Base-by-base conservation (phyloP, 495 filamentous ascomycete genomes). In the Xylaria castorea region DNA sequence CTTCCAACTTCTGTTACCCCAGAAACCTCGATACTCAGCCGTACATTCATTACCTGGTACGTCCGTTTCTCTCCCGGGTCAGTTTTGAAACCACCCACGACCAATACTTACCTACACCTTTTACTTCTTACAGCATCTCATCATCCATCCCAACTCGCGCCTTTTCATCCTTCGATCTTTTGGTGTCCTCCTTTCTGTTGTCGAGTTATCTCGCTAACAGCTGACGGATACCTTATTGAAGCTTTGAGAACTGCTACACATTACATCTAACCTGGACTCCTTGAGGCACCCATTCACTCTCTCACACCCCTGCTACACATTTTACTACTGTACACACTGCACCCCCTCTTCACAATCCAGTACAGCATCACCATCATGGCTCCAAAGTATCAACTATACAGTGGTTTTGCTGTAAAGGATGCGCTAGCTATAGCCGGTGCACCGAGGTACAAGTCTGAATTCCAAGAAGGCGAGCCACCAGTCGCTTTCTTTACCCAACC, bases 401-500 rank as follows among this genome's bases (percentile, higher is more conserved):
- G 27, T 9, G 51, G 36, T 5, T 71, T 73, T 40, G 71, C 68
- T 5, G 16, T 73, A 8, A 53, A 69, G 14, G 44, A 77, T 38
- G 70, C 71, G 16, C 70, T 75, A 12, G 55, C 71, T 25, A 22
- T 40, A 0, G 74, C 76, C 20, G 70, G 70, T 30, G 36, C 46
- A 5, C 70, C 70, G 2, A 6, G 4, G 4, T 55, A 71, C 38
- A 6, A 36, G 1, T 32, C 40, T 2, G n/a, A 71, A 8, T 68
- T 64, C 9, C 65, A 68, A 12, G n/a, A 48, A 9, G 65, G 64
- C 3, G 73, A 76, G 48, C 76, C 76, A 0, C 66, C 71, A 0
- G 22, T 76, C 0, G 36, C 42, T 0, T 80, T 83, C 69, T 87
- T 82, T 73, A 75, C 57, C 61, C 60, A 78, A 0, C 55, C 80